phyloP scores from a whole-genome alignment of 345 rosid genomes.

The Eucalyptus pumila region DNA sequence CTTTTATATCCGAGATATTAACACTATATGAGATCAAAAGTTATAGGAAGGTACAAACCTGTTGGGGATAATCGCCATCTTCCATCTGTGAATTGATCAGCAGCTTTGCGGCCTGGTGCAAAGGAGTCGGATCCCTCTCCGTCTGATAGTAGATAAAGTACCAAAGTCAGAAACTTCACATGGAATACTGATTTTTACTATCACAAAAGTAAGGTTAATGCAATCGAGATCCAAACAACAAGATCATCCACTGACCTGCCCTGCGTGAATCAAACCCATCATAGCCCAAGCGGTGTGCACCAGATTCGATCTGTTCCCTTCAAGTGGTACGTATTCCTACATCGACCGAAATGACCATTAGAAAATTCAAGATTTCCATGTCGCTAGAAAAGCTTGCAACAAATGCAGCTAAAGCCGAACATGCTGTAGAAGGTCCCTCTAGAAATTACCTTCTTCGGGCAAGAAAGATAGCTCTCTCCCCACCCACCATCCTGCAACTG shows the following conservation, averaged over 20 bases:
- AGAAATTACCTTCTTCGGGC: constrained; percentile 27
- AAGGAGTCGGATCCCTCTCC: constrained; percentile 49
- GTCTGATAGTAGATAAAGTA: constrained; percentile 1
- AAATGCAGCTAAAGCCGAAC: neutral
- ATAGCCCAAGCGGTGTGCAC: constrained; percentile 46
- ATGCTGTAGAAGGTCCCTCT: neutral
- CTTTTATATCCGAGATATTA: neutral
- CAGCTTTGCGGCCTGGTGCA: constrained; percentile 53
- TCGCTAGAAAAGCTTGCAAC: neutral
- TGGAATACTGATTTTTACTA: neutral
- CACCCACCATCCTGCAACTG: constrained; percentile 36
- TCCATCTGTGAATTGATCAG: constrained; percentile 58
- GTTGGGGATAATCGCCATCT: constrained; percentile 58
- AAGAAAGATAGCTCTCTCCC: constrained; percentile 51
- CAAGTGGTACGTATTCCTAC: constrained; percentile 28
- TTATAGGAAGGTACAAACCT: constrained; percentile 9
- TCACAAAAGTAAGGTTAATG: neutral
- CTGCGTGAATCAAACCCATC: constrained; percentile 31
- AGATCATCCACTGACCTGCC: constrained; percentile 22
- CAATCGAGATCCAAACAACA: neutral
- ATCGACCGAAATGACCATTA: neutral
- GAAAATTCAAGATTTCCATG: neutral
- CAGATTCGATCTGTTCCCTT: constrained; percentile 33
- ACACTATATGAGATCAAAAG: neutral
- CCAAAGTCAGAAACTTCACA: neutral